These are phyloP conservation scores for Tuber brumale DNA, from an alignment of 495 filamentous ascomycete genomes.

Conservation along the genomic window DNA sequence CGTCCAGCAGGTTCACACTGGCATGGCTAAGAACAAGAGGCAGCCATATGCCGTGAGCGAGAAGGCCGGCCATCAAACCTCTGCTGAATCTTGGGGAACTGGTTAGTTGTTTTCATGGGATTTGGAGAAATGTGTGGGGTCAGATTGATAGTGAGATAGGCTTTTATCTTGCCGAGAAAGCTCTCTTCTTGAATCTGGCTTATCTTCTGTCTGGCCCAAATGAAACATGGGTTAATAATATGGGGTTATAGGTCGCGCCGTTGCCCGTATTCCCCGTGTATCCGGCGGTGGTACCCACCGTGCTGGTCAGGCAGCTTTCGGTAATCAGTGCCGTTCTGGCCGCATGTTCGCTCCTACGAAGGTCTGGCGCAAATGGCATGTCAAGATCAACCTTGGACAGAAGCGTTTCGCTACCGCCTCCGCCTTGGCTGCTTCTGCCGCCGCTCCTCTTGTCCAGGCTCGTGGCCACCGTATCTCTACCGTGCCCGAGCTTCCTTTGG, in stretches of 20 bases:
- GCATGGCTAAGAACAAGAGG: conserved; percentile 99
- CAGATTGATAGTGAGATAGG: conserved; percentile 2
- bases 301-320: conserved; percentile 98
- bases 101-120: conserved; percentile 58
- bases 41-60: conserved; percentile 99
- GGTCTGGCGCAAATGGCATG: conserved; percentile 99
- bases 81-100: conserved; percentile 99
- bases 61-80: conserved; percentile 99
- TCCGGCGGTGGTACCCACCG: conserved; percentile 99
- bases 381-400: conserved; percentile 98
- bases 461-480: conserved; percentile 90
- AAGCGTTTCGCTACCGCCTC: conserved; percentile 97
- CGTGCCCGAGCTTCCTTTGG: conserved; percentile 93
- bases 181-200: conserved; percentile 3
- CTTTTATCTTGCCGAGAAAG: conserved; percentile 3
- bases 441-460: conserved; percentile 86
- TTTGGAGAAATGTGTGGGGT: neutral
- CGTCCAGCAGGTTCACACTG: conserved; percentile 95
- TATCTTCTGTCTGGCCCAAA: conserved; percentile 2
- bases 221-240: conserved; percentile 26
- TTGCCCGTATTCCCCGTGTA: conserved; percentile 99
- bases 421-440: conserved; percentile 91
- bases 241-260: conserved; percentile 71
- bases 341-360: conserved; percentile 99
- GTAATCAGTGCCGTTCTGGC: conserved; percentile 99